Evolutionary conservation across 352 stramenopile genomes (phyloP).

Genomic region (Phytopythium oedochilum): DNA sequence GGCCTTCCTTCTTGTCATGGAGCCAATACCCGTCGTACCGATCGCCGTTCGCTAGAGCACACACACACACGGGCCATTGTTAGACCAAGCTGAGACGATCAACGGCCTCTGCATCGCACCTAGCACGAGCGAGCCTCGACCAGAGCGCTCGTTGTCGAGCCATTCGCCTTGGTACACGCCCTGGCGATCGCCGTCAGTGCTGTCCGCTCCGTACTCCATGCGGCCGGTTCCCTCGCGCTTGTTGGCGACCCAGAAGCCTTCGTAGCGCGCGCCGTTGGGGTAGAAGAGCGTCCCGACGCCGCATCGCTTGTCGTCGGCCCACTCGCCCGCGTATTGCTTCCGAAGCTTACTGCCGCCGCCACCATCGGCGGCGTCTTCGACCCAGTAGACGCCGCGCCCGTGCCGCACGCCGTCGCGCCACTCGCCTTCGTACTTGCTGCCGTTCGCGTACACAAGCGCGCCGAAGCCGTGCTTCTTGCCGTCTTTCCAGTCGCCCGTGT

Average conservation of each 20-base stretch:
- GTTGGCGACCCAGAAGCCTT: slow-evolving; percentile 77
- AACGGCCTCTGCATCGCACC: slow-evolving; percentile 25
- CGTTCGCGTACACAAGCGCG: slow-evolving; percentile 85
- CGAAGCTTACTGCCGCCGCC: slow-evolving; percentile 43
- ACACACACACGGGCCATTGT: neutral
- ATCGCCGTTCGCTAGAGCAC: slow-evolving; percentile 66
- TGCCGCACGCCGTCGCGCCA: slow-evolving; percentile 80
- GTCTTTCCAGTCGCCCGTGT: slow-evolving; percentile 92
- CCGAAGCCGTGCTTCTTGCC: slow-evolving; percentile 93
- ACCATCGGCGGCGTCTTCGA: slow-evolving; percentile 34
- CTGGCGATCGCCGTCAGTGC: slow-evolving; percentile 65
- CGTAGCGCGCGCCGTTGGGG: slow-evolving; percentile 73
- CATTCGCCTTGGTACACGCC: slow-evolving; percentile 89
- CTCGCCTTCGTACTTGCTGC: slow-evolving; percentile 89
- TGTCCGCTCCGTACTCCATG: slow-evolving; percentile 28
- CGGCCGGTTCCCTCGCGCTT: slow-evolving; percentile 68
- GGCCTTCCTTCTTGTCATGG: slow-evolving; percentile 86
- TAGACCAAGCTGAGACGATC: neutral
- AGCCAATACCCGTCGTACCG: slow-evolving; percentile 85
- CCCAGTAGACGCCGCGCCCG: slow-evolving; percentile 78
- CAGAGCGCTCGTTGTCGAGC: slow-evolving; percentile 65
- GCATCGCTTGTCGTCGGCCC: slow-evolving; percentile 63
- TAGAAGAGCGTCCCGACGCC: slow-evolving; percentile 83
- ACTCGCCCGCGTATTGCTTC: slow-evolving; percentile 86
- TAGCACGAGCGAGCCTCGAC: slow-evolving; percentile 57